phyloP scores from a whole-genome alignment of 495 filamentous ascomycete genomes.

The Penicillium ochrochloron region DNA sequence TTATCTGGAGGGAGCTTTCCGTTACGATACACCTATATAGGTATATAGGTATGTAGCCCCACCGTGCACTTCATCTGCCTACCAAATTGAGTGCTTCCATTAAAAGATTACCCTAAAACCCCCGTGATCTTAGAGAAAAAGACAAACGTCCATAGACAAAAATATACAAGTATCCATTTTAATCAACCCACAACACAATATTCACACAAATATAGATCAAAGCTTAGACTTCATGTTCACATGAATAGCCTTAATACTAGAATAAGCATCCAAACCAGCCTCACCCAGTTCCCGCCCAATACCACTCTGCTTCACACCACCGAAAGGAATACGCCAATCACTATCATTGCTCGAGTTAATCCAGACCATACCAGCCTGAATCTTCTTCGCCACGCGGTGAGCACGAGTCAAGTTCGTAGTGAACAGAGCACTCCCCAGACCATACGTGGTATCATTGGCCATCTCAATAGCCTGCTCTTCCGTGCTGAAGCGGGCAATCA shows the following conservation, averaged over 20 bases:
- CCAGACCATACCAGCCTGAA: slow-evolving; percentile 59
- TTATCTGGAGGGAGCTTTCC: no score
- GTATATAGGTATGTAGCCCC: no score
- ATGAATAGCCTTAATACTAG: slow-evolving; percentile 74
- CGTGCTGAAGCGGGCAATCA: slow-evolving; percentile 53
- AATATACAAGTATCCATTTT: neutral
- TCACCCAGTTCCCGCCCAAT: slow-evolving; percentile 87
- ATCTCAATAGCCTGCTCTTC: slow-evolving; percentile 55
- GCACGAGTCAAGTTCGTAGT: slow-evolving; percentile 49
- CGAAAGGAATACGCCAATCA: slow-evolving; percentile 77
- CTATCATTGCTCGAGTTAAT: slow-evolving; percentile 71
- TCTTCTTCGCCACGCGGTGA: slow-evolving; percentile 52
- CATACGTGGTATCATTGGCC: slow-evolving; percentile 54
- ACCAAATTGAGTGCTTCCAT: no score
- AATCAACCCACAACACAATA: neutral
- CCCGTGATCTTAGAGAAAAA: neutral
- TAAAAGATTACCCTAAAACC: no score
- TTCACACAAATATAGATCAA: slow-evolving; percentile 12
- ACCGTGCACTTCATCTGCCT: no score
- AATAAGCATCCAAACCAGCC: slow-evolving; percentile 79
- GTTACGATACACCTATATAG: no score
- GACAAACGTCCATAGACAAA: slow-evolving; percentile 14
- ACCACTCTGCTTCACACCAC: slow-evolving; percentile 91
- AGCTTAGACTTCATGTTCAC: slow-evolving; percentile 60
- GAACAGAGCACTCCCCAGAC: slow-evolving; percentile 56